Conservation (phyloP, 129 eudicot species). For the Oenanthe sinensis region DNA sequence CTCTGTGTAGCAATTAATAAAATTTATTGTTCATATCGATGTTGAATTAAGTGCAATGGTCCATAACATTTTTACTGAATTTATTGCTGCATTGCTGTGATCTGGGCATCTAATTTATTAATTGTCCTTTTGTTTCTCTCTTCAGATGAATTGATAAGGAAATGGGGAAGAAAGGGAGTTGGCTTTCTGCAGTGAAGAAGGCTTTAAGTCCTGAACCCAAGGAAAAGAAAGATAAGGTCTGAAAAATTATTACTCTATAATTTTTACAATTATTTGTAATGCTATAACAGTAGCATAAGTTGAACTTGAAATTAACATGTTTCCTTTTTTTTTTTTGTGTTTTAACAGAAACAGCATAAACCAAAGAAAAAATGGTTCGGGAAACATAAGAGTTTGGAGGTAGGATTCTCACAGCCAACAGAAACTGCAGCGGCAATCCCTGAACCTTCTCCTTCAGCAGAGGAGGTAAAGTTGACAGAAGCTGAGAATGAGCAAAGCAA, state of each 20-base stretch:
- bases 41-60: constrained; percentile 7
- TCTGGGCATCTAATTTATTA: constrained; percentile 15
- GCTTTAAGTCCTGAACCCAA: constrained; percentile 56
- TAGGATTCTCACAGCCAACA: constrained; percentile 16
- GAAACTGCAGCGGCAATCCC: constrained; percentile 19
- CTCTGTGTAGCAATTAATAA: background rate
- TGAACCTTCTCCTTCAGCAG: constrained; percentile 30
- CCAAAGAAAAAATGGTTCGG: constrained; percentile 55
- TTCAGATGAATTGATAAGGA: constrained; percentile 43
- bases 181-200: constrained; percentile 67
- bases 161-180: constrained; percentile 66
- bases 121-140: constrained; percentile 9
- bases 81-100: constrained; percentile 7
- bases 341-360: constrained; percentile 33
- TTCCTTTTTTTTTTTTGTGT: constrained; percentile 1
- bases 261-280: background rate
- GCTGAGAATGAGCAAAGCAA: constrained; percentile 58
- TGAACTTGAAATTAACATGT: constrained; percentile 9
- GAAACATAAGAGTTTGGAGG: constrained; percentile 33
- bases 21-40: constrained; percentile 5
- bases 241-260: background rate
- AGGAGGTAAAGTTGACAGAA: constrained; percentile 34
- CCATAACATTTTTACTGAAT: background rate
- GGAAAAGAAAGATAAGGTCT: constrained; percentile 50
- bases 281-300: background rate